phyloP scores from a whole-genome alignment of 257 asterid species.

The Haberlea rhodopensis region DNA sequence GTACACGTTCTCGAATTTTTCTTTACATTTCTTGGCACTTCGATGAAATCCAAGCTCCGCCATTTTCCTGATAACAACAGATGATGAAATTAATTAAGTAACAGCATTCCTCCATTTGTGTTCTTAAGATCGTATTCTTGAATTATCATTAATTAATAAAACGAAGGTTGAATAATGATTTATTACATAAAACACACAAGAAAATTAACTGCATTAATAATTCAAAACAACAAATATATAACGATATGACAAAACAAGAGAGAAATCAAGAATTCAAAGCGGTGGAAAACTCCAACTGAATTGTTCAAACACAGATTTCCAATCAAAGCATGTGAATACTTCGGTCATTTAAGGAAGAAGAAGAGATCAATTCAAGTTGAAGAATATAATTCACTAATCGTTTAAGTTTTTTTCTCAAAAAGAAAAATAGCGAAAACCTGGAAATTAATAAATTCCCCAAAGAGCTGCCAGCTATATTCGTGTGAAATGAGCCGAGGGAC shows the following conservation, averaged over 20 bases:
- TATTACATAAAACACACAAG: conserved; percentile 39
- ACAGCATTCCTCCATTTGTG: conserved; percentile 6
- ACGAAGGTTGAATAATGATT: background rate
- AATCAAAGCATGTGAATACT: background rate
- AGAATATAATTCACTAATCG: conserved; percentile 16
- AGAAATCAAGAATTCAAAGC: conserved; percentile 20
- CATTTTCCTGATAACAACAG: conserved; percentile 68
- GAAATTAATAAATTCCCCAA: conserved; percentile 33
- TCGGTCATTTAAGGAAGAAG: background rate
- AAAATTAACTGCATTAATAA: conserved; percentile 22
- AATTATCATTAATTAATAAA: conserved; percentile 27
- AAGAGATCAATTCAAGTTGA: conserved; percentile 16
- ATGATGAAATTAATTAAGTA: background rate
- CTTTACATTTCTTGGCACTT: conserved; percentile 84
- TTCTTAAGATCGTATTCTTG: background rate
- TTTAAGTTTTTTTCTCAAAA: conserved; percentile 33
- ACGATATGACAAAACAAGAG: conserved; percentile 18
- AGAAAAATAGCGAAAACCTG: conserved; percentile 47
- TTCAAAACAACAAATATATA: conserved; percentile 8
- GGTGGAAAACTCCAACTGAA: conserved; percentile 17
- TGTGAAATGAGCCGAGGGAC: conserved; percentile 35
- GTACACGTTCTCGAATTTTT: conserved; percentile 89
- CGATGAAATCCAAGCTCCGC: conserved; percentile 85
- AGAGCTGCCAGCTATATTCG: conserved; percentile 47
- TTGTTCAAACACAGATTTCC: conserved; percentile 15